Conservation (phyloP, 2,329 filamentous ascomycete species). For the Fulvia fulva region DNA sequence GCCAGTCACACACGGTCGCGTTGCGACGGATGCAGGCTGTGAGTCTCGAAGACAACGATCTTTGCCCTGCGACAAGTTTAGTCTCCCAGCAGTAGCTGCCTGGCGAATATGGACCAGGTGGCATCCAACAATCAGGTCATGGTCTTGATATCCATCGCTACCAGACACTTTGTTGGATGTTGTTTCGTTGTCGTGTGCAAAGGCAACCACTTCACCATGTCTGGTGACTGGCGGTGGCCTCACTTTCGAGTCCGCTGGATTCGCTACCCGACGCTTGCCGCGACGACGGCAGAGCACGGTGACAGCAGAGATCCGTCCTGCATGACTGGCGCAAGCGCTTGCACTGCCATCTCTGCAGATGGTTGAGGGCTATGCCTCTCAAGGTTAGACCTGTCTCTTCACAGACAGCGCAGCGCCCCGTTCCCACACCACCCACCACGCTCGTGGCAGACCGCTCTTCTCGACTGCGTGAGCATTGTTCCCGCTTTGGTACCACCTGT, state of each 20-base stretch:
- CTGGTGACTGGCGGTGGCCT: background rate
- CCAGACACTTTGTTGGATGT: background rate
- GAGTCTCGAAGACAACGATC: slow-evolving; percentile 1
- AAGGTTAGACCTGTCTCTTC: background rate
- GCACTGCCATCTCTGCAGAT: background rate
- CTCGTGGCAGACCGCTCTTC: slow-evolving; percentile 2
- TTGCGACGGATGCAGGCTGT: background rate
- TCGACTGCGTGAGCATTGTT: background rate
- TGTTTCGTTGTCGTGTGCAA: too few relatives aligned
- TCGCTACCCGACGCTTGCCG: background rate
- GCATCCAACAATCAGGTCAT: background rate
- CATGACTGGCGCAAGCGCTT: background rate
- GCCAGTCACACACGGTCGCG: background rate
- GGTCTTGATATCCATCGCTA: background rate
- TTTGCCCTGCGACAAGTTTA: background rate
- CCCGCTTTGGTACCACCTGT: background rate
- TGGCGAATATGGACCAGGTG: background rate
- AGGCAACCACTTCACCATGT: too few relatives aligned
- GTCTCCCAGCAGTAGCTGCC: background rate
- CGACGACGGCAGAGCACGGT: background rate
- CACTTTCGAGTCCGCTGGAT: background rate
- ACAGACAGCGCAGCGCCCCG: background rate
- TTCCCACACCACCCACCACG: background rate
- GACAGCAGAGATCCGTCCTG: background rate
- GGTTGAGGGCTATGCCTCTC: background rate